Percentiles rank a stretch among this genome's conserved stretches.
Conservation (phyloP, 1,139 yeast species). For the Arxiozyma telluris region DNA sequence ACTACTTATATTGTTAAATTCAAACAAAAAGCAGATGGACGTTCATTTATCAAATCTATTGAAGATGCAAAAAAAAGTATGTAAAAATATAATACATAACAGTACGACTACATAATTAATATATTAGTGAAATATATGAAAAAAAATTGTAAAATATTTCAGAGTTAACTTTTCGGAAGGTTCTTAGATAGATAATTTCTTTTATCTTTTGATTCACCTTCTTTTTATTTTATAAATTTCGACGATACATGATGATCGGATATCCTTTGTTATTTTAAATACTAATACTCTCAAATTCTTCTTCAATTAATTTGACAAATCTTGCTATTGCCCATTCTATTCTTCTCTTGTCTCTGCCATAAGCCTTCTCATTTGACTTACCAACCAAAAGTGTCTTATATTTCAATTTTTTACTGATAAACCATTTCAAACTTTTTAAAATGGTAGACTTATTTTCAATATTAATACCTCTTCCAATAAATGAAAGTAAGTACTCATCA, state of each 20-base stretch:
- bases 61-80: conserved; percentile 36
- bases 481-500: conserved; percentile 45
- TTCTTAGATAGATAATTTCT: too few species aligned
- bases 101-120: conserved; percentile 4
- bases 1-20: conserved; percentile 64
- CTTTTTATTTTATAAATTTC: neutral
- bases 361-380: conserved; percentile 15
- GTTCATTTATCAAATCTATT: conserved; percentile 47
- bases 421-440: conserved; percentile 65
- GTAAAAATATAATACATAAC: conserved; percentile 11
- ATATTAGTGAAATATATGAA: too few species aligned
- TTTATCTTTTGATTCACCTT: neutral
- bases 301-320: conserved; percentile 14
- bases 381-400: conserved; percentile 47
- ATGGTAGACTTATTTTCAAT: conserved; percentile 48
- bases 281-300: conserved; percentile 11
- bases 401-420: conserved; percentile 47
- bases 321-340: conserved; percentile 49
- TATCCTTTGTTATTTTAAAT: neutral
- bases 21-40: conserved; percentile 64
- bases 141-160: neutral
- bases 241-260: neutral
- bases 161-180: neutral
- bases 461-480: conserved; percentile 45
- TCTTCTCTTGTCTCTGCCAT: conserved; percentile 49